A percentile compares a stretch with the other conserved stretches of the same genome.
phyloP scores from a whole-genome alignment of 371 early-diverging fungal species.

The Apophysomyces ossiformis region DNA sequence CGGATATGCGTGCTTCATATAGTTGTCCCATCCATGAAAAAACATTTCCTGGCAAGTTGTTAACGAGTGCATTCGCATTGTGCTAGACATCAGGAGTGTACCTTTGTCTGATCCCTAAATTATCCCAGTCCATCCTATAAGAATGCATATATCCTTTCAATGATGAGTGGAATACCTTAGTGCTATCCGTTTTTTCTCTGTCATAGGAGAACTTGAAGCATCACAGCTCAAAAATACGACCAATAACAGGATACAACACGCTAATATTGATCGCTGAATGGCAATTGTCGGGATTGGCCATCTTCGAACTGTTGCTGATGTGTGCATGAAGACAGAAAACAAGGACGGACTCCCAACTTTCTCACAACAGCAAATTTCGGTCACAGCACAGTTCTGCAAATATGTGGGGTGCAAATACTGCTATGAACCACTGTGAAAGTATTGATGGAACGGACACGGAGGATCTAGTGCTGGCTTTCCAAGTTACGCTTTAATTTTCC shows the following conservation, averaged over 20 bases:
- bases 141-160: no score
- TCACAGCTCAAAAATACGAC: background rate
- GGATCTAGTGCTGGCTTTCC: no score
- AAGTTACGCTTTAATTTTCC: no score
- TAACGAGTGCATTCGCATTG: background rate
- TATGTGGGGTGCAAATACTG: no score
- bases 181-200: constrained; percentile 30
- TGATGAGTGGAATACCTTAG: constrained; percentile 19
- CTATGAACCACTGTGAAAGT: no score
- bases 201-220: constrained; percentile 16
- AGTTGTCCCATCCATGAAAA: constrained; percentile 83
- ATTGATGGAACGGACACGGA: no score
- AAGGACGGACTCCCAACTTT: background rate
- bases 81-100: constrained; percentile 16
- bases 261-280: background rate
- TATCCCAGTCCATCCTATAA: no score
- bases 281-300: background rate
- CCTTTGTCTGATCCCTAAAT: constrained; percentile 35
- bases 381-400: background rate
- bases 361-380: background rate
- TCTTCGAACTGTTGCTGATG: background rate
- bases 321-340: background rate
- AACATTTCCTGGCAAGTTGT: constrained; percentile 74
- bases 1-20: constrained; percentile 87
- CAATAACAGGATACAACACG: background rate